phyloP scores from a whole-genome alignment of 148 eudicot species.

The Chenopodium album region DNA sequence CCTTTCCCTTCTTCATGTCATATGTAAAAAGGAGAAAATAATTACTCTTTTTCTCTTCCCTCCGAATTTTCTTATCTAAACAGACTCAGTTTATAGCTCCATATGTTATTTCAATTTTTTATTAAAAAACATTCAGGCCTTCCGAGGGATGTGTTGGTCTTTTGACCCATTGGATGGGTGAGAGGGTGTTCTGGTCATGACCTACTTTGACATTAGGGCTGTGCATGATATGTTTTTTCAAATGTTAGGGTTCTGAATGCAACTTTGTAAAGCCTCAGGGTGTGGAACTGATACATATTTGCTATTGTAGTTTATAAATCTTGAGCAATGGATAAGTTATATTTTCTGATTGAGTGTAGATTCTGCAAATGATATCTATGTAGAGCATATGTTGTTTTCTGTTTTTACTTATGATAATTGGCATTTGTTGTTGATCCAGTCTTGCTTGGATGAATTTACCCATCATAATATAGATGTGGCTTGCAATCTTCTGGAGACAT shows the following conservation, averaged over 20 bases:
- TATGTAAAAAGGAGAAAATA: no score
- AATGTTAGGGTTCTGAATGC: background rate
- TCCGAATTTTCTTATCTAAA: no score
- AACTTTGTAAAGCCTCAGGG: background rate
- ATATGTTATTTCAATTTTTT: no score
- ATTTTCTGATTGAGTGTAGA: constrained; percentile 6
- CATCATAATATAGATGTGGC: constrained; percentile 99
- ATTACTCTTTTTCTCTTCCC: no score
- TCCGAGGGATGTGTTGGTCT: background rate
- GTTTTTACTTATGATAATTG: background rate
- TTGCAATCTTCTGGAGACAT: constrained; percentile 98
- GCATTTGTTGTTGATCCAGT: constrained; percentile 42
- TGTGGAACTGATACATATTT: background rate
- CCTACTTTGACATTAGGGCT: background rate
- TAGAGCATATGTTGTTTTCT: background rate
- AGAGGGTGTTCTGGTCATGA: background rate
- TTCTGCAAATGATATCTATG: background rate
- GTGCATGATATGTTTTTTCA: background rate
- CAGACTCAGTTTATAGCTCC: background rate
- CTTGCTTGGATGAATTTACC: constrained; percentile 91
- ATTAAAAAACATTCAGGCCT: no score
- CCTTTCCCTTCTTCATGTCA: no score
- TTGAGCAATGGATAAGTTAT: background rate
- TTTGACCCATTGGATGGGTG: background rate
- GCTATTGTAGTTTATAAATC: background rate